Evolutionary conservation across 2,329 filamentous ascomycete genomes (phyloP).

Genomic region (Colletotrichum falcatum): DNA sequence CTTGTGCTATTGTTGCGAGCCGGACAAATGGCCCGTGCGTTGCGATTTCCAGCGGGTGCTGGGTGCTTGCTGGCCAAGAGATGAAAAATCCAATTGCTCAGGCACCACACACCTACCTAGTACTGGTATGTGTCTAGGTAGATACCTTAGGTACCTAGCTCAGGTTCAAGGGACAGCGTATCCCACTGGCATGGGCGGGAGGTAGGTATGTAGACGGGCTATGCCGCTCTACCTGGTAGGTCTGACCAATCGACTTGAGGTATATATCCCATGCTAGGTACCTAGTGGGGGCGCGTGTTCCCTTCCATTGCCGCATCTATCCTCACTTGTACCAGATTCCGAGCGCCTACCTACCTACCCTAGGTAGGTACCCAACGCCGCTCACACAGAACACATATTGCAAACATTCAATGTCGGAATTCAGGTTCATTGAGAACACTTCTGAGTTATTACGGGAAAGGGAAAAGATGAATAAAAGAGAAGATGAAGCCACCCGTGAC

Average conservation of each 20-base stretch:
- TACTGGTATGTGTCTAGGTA: background rate
- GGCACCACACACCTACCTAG: too few species aligned
- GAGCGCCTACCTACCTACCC: background rate
- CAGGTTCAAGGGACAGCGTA: conserved; percentile 10
- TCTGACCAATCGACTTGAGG: conserved; percentile 16
- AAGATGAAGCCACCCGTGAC: conserved; percentile 33
- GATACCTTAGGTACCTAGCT: background rate
- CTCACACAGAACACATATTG: background rate
- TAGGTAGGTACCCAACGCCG: too few species aligned
- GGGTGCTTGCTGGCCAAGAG: conserved; percentile 10
- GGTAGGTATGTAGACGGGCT: conserved; percentile 18
- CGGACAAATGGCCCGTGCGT: conserved; percentile 38
- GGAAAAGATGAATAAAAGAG: background rate
- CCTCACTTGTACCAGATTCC: background rate
- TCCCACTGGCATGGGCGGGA: conserved; percentile 12
- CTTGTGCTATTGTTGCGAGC: conserved; percentile 46
- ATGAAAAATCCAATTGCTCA: conserved; percentile 24
- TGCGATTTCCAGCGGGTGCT: background rate
- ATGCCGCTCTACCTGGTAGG: conserved; percentile 15
- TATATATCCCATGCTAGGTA: too few species aligned
- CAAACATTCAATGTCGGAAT: background rate
- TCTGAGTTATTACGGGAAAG: conserved; percentile 24
- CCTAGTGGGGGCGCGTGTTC: background rate
- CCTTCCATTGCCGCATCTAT: background rate
- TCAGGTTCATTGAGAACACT: conserved; percentile 21